Evolutionary conservation across 352 stramenopile species (phyloP), one percentile per base, ranked within the genome.

Genomic region (Lagenidium sp.): DNA sequence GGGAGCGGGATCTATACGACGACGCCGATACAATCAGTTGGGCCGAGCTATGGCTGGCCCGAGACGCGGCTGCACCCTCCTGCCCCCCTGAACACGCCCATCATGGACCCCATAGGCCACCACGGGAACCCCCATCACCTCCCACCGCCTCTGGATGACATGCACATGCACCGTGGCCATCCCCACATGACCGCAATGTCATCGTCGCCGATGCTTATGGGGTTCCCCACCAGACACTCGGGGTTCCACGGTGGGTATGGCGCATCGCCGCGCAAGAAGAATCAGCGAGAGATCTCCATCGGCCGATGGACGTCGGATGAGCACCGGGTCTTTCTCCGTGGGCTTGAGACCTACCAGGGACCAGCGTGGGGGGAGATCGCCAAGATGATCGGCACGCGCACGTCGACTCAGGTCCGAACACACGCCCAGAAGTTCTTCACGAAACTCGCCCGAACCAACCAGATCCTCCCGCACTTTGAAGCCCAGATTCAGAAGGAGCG

Each of bases 351-450:
- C 59, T 91, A 85, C 46, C 70, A 85, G 34, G 71, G 76, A 1
- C 74, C 73, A 1, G 73, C 73, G 40, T 94, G 82, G 82, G 75
- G 77, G 37, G 78, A 91, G 55, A 94, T 94, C 54, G 75, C 82
- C 2, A 61, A 74, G 16, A 64, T 87, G 53, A 88, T 94, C 44
- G 79, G 77, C 50, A 82, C 79, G 25, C 70, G 82, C 41, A 92
- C 79, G 19, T 85, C 81, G 21, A 87, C 82, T 10, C 82, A 94
- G 47, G 79, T 90, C 44, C 79, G 82, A 11, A 91, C 78, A 4
- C 82, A 94, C 50, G 82, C 82, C 16, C 82, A 94, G 48, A 94
- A 94, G 60, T 94, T 90, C 59, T 94, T 94, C 52, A 85, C 75
- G 32, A 92, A 91, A 53, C 57, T 94, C 32, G 77, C 75, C 28